A percentile compares a stretch with the other conserved stretches of the same genome.
Conservation (phyloP, 495 filamentous ascomycete species). For the Annulohypoxylon moriforme region DNA sequence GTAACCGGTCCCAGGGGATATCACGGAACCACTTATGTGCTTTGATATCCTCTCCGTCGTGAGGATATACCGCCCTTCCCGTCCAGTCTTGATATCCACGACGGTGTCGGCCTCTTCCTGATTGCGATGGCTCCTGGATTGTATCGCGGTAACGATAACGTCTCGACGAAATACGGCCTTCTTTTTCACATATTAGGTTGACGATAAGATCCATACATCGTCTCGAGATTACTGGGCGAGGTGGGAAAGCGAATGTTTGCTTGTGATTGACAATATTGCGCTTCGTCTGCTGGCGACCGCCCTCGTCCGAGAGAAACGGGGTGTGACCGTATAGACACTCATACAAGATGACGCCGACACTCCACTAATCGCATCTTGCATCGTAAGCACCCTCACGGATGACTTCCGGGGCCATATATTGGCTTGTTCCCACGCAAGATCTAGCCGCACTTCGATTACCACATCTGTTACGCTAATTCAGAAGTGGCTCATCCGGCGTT, state of each 20-base stretch:
- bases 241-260: conserved; percentile 70
- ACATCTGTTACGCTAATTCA: conserved; percentile 82
- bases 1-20: conserved; percentile 75
- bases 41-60: conserved; percentile 84
- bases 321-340: conserved; percentile 94
- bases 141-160: conserved; percentile 64
- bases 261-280: conserved; percentile 72
- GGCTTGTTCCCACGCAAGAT: conserved; percentile 94
- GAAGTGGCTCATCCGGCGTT: conserved; percentile 63
- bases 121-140: conserved; percentile 32
- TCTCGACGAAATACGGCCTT: conserved; percentile 76
- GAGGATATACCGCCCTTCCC: conserved; percentile 75
- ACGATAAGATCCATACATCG: conserved; percentile 79
- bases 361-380: conserved; percentile 97
- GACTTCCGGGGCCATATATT: conserved; percentile 98
- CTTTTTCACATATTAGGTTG: conserved; percentile 79
- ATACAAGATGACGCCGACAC: conserved; percentile 89
- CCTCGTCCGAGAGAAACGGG: conserved; percentile 84
- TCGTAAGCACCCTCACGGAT: conserved; percentile 86
- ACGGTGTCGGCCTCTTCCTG: conserved; percentile 20
- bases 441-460: conserved; percentile 79
- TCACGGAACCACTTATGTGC: conserved; percentile 77
- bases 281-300: conserved; percentile 78
- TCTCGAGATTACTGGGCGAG: conserved; percentile 67
- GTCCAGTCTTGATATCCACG: conserved; percentile 49